Conservation (phyloP, 2,329 filamentous ascomycete genomes). For the Pezicula neosporulosa region DNA sequence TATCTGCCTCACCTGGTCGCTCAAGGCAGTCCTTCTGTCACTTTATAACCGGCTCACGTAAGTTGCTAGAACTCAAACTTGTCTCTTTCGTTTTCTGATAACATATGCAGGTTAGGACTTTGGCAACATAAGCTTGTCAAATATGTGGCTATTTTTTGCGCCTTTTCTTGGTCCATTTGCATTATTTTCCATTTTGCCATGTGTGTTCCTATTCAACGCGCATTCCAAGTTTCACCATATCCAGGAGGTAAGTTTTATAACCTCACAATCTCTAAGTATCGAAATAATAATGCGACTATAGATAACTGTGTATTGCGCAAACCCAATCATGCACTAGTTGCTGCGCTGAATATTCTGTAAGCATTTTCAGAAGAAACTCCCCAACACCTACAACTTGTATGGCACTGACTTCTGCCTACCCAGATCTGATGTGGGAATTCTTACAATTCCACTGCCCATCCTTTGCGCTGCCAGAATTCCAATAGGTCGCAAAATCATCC, state of each 20-base stretch:
- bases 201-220: neutral
- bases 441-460: constrained; percentile 1
- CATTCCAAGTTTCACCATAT: constrained; percentile 1
- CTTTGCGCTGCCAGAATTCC: constrained; percentile 2
- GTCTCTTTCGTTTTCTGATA: too few relatives aligned
- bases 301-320: too few relatives aligned
- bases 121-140: constrained; percentile 3
- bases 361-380: too few relatives aligned
- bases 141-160: neutral
- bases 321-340: too few relatives aligned
- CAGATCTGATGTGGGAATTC: constrained; percentile 1
- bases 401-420: too few relatives aligned
- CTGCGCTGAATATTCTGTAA: too few relatives aligned
- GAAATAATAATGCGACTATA: too few relatives aligned
- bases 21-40: neutral
- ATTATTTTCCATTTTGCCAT: neutral
- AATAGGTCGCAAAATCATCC: neutral
- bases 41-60: constrained; percentile 3
- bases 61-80: neutral
- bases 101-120: neutral
- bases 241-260: neutral
- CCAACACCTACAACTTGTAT: too few relatives aligned
- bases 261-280: too few relatives aligned
- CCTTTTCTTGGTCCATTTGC: neutral
- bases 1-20: neutral